Percentiles rank a stretch among this genome's conserved stretches.
phyloP scores from a whole-genome alignment of 2,329 filamentous ascomycete species.

The Epichloe uncinata region DNA sequence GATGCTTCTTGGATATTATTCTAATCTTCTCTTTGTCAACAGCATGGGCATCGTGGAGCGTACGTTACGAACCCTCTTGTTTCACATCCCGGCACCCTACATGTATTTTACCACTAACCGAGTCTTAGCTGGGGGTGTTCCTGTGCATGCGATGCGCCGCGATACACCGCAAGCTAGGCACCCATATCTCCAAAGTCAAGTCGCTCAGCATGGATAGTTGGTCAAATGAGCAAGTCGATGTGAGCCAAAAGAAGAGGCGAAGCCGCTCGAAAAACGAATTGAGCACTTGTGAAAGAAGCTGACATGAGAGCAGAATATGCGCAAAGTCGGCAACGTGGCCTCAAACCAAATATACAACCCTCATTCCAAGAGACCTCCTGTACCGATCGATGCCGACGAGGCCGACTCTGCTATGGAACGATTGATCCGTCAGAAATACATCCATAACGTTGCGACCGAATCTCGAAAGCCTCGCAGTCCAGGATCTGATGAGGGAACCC shows the following conservation, averaged over 20 bases:
- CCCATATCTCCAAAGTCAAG: slow-evolving; percentile 97
- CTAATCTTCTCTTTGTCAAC: slow-evolving; percentile 16
- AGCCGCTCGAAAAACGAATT: not conserved
- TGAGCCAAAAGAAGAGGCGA: slow-evolving; percentile 28
- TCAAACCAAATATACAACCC: slow-evolving; percentile 90
- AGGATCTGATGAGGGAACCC: slow-evolving; percentile 43
- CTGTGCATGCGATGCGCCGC: slow-evolving; percentile 95
- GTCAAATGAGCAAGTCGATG: slow-evolving; percentile 91
- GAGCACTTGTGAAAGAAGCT: not conserved
- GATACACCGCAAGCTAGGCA: slow-evolving; percentile 90
- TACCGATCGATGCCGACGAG: slow-evolving; percentile 85
- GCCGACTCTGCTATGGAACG: slow-evolving; percentile 89
- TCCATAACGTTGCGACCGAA: slow-evolving; percentile 36
- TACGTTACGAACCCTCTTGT: slow-evolving; percentile 25
- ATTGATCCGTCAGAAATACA: slow-evolving; percentile 91
- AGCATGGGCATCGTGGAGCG: slow-evolving; percentile 97
- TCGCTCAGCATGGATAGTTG: slow-evolving; percentile 98
- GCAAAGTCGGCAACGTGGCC: slow-evolving; percentile 69
- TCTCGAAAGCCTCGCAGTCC: slow-evolving; percentile 29
- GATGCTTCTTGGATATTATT: slow-evolving; percentile 1
- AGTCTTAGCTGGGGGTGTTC: slow-evolving; percentile 73
- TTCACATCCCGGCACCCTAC: not conserved
- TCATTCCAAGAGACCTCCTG: slow-evolving; percentile 64
- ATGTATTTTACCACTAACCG: slow-evolving; percentile 2
- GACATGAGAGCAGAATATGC: slow-evolving; percentile 62